These are phyloP conservation scores for Microdochium bolleyi DNA, from an alignment of 2,329 filamentous ascomycete genomes.

Conservation along the genomic window DNA sequence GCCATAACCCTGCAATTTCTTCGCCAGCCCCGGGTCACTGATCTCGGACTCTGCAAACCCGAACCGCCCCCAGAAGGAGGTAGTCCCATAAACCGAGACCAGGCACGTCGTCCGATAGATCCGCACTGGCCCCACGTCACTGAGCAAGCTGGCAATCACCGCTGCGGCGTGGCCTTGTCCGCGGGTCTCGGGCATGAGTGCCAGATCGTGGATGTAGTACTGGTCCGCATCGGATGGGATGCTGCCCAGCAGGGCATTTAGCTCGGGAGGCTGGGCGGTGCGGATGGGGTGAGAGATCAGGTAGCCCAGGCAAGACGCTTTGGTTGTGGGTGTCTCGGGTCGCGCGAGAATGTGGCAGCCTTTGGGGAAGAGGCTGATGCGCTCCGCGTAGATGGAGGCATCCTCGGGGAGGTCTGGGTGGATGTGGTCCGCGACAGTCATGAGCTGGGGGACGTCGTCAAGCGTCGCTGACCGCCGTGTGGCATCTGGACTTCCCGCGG, in stretches of 20 bases:
- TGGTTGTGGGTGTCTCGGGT: not conserved
- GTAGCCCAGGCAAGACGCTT: slow-evolving; percentile 15
- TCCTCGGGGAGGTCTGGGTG: slow-evolving; percentile 23
- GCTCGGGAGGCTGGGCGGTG: slow-evolving; percentile 16
- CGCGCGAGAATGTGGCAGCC: slow-evolving; percentile 21
- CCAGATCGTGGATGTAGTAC: slow-evolving; percentile 29
- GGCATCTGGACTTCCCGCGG: not conserved
- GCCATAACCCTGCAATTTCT: not conserved
- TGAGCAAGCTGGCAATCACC: slow-evolving; percentile 13
- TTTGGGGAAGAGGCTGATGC: slow-evolving; percentile 21
- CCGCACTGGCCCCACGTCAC: not conserved
- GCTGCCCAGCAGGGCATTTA: slow-evolving; percentile 18
- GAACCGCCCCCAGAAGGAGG: not conserved
- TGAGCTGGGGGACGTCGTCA: slow-evolving; percentile 15
- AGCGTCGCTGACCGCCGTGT: slow-evolving; percentile 17
- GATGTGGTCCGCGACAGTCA: slow-evolving; percentile 16
- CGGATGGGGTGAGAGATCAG: slow-evolving; percentile 26
- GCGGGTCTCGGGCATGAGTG: slow-evolving; percentile 17
- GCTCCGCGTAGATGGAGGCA: slow-evolving; percentile 20
- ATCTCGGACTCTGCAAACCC: not conserved
- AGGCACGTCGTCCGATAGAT: not conserved
- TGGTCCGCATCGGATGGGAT: slow-evolving; percentile 20
- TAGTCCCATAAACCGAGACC: not conserved
- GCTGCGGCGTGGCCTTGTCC: slow-evolving; percentile 16
- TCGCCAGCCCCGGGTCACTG: not conserved